phyloP scores from a whole-genome alignment of 2,329 filamentous ascomycete genomes.

The Penicillium verrucosum region DNA sequence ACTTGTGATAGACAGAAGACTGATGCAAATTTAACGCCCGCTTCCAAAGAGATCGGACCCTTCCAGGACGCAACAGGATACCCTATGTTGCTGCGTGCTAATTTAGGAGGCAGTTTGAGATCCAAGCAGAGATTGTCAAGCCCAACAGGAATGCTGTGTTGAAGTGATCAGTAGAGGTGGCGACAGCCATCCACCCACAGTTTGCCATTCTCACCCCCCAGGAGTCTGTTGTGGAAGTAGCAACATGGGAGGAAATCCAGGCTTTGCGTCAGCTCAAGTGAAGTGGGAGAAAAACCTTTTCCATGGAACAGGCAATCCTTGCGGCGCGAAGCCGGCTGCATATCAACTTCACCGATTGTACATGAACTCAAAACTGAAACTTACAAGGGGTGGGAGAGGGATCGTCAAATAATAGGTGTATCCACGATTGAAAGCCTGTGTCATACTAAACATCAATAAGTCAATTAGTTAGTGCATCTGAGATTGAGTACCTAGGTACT shows the following conservation, averaged over 20 bases:
- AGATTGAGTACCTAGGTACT: no score
- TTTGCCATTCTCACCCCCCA: neutral
- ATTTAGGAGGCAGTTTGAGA: neutral
- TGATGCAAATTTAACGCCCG: neutral
- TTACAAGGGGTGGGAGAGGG: neutral
- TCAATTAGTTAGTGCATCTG: no score
- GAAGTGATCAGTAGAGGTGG: neutral
- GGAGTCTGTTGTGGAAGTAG: neutral
- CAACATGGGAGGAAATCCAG: neutral
- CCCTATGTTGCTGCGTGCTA: neutral
- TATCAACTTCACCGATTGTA: slow-evolving; percentile 59
- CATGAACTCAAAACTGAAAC: slow-evolving; percentile 45
- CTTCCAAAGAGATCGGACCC: neutral
- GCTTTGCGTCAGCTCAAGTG: neutral
- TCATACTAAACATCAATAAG: no score
- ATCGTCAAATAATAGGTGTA: neutral
- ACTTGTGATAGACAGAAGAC: neutral
- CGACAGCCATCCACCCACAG: neutral
- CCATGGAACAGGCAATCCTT: slow-evolving; percentile 55
- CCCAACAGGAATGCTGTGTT: neutral
- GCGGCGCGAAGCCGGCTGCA: slow-evolving; percentile 53
- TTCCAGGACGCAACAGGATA: neutral
- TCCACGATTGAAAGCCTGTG: neutral
- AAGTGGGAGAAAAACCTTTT: slow-evolving; percentile 39
- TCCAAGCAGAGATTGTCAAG: neutral